Base-by-base conservation (phyloP, 768 basidiomycete species). In the Mycena albidolilacea region DNA sequence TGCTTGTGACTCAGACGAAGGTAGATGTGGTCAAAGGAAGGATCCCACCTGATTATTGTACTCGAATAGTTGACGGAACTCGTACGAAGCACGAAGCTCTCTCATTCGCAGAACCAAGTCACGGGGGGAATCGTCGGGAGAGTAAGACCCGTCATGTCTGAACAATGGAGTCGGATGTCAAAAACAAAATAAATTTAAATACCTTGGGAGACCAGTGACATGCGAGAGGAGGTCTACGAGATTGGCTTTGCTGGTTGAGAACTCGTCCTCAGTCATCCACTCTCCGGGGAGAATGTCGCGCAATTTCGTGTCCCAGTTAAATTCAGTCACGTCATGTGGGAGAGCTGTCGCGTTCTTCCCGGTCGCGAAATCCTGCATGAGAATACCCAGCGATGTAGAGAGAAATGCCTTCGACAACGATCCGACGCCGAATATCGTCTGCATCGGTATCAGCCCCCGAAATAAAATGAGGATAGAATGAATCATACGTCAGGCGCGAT, bases 241-340 rank as follows among this genome's bases (percentile, higher is more conserved):
- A 55, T 78, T 81, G 2, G 83, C 82, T 69, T 82, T 80, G n/a
- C 80, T 66, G 44, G 73, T 82, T 0, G 87, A 84, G 80, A 81
- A 85, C n/a, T 80, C 73, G 72, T 88, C 85, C 73, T 79, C 78
- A 19, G 87, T 80, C 67, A 76, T 61, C 86, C 87, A 89, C 23
- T 84, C 80, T 5, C 61, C 76, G 0, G 85, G 85, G 1, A 88
- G 77, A 9, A 87, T 12, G 50, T 85, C 83, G 23, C 60, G 71
- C 52, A 87, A 43, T 70, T 80, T 82, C 0, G 84, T 83, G 15
- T 81, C 73, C 85, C 85, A 87, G 3, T 72, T 79, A 17, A 87
- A 67, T 63, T 80, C 76, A 1, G 67, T 67, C 38, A 85, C 23
- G 7, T 74, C 75, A 0, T 67, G n/a, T 0, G 85, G 85, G 3